Conservation (phyloP, 768 basidiomycete genomes). For the Panus rudis region DNA sequence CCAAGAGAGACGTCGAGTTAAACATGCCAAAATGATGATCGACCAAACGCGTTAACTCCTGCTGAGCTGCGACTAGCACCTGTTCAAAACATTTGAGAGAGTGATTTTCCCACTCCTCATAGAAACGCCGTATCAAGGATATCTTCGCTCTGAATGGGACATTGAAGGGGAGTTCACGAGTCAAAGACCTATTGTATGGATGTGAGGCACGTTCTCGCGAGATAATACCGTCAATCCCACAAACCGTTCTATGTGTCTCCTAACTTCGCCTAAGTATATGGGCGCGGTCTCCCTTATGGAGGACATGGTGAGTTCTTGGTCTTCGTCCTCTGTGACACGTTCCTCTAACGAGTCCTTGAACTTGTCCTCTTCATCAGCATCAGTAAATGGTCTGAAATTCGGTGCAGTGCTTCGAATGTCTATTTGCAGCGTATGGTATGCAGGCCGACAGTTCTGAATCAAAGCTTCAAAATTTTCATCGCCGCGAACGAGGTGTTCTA, state of each 20-base stretch:
- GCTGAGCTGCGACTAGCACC: constrained; percentile 29
- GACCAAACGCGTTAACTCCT: constrained; percentile 35
- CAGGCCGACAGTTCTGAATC: constrained; percentile 43
- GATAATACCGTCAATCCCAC: constrained; percentile 15
- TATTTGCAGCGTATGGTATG: constrained; percentile 37
- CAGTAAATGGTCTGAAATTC: constrained; percentile 42
- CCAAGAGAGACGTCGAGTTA: constrained; percentile 43
- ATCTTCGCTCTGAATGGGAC: constrained; percentile 55
- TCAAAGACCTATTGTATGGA: constrained; percentile 40
- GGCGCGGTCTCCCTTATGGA: not conserved
- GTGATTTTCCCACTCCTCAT: constrained; percentile 40
- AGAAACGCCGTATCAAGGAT: constrained; percentile 36
- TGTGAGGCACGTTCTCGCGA: not conserved
- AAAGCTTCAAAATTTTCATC: constrained; percentile 41
- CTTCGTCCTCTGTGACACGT: constrained; percentile 7
- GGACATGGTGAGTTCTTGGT: not conserved
- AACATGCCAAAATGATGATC: constrained; percentile 40
- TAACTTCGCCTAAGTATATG: constrained; percentile 45
- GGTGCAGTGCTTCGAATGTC: constrained; percentile 47
- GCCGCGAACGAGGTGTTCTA: constrained; percentile 41
- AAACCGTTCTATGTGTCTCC: constrained; percentile 36
- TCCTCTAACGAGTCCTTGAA: not conserved
- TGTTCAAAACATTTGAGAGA: constrained; percentile 35
- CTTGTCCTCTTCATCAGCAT: not conserved
- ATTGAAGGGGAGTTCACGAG: constrained; percentile 58